phyloP scores from a whole-genome alignment of 148 eudicot genomes.

The Fagopyrum homotropicum region DNA sequence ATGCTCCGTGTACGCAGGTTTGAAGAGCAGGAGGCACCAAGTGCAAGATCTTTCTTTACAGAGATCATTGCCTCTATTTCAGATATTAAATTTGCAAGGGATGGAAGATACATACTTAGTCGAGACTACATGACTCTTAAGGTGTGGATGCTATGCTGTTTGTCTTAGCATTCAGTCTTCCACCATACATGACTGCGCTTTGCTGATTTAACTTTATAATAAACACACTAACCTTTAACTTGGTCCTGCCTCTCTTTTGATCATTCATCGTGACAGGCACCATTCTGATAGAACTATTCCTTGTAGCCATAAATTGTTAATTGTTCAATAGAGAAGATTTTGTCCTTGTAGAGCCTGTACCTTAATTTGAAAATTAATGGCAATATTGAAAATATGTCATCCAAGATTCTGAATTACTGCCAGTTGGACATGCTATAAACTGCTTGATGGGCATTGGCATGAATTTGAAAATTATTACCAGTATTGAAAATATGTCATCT shows the following conservation, averaged over 20 bases:
- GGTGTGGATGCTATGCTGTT: slow-evolving; percentile 24
- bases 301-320: neutral
- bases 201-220: neutral
- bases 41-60: slow-evolving; percentile 66
- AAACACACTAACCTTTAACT: neutral
- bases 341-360: neutral
- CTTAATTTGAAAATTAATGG: no score
- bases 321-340: neutral
- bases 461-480: no score
- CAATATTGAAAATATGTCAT: neutral
- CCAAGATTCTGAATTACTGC: neutral
- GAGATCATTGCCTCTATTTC: slow-evolving; percentile 75
- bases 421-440: neutral
- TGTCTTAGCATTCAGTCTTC: neutral
- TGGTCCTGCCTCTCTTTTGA: neutral
- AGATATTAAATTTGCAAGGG: slow-evolving; percentile 65
- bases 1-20: slow-evolving; percentile 37
- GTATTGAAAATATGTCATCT: neutral
- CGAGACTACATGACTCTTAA: slow-evolving; percentile 79
- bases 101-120: slow-evolving; percentile 63
- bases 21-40: slow-evolving; percentile 67
- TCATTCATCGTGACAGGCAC: neutral
- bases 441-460: neutral
- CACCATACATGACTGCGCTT: neutral
- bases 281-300: neutral